phyloP scores from a whole-genome alignment of 2,329 filamentous ascomycete genomes.

The Paecilomyces formosus region DNA sequence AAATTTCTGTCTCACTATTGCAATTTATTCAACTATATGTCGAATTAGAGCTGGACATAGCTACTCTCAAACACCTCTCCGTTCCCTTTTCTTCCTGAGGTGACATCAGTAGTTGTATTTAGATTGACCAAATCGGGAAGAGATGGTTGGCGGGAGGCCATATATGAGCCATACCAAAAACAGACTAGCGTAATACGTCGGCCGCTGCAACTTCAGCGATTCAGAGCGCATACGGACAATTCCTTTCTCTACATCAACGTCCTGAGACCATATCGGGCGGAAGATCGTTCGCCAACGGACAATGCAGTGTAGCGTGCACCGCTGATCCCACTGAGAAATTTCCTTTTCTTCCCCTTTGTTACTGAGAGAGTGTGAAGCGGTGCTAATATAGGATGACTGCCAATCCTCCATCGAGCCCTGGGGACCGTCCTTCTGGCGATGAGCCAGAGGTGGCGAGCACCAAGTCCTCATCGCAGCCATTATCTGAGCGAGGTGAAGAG shows the following conservation, averaged over 20 bases:
- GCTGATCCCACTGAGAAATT: background rate
- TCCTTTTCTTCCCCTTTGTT: background rate
- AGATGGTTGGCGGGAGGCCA: background rate
- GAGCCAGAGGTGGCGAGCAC: background rate
- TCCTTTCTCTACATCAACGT: background rate
- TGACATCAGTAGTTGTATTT: background rate
- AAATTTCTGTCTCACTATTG: too few species aligned
- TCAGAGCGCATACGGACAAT: background rate
- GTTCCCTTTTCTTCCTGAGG: background rate
- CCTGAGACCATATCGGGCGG: background rate
- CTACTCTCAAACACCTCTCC: background rate
- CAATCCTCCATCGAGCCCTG: background rate
- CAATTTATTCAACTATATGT: background rate
- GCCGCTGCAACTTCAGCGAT: background rate
- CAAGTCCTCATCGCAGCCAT: background rate
- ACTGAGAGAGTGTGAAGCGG: background rate
- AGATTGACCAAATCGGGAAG: background rate
- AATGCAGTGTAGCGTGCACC: background rate
- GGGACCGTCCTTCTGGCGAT: background rate
- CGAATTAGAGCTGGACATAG: background rate
- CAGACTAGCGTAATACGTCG: background rate
- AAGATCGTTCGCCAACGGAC: background rate
- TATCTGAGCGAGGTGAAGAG: slow-evolving; percentile 3
- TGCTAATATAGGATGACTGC: slow-evolving; percentile 9
- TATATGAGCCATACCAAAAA: background rate